phyloP scores from a whole-genome alignment of 2,329 filamentous ascomycete species.

The Lecanoromycetidae sp. region DNA sequence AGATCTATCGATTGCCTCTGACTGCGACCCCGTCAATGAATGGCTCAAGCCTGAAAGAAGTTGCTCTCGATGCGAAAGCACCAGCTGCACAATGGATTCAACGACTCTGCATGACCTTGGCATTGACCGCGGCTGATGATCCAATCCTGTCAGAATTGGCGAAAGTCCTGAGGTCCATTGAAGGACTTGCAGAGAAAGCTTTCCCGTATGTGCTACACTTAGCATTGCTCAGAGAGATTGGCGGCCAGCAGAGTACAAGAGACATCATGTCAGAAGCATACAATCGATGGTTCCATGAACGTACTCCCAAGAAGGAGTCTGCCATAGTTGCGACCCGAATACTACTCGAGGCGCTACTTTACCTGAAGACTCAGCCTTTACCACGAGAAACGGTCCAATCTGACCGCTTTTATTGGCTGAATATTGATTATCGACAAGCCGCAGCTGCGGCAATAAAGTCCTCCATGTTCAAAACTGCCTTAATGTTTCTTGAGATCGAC shows the following conservation, averaged over 20 bases:
- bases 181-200: slow-evolving; percentile 57
- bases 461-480: slow-evolving; percentile 73
- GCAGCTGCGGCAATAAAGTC: slow-evolving; percentile 63
- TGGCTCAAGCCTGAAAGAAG: slow-evolving; percentile 8
- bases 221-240: slow-evolving; percentile 57
- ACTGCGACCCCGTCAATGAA: slow-evolving; percentile 21
- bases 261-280: slow-evolving; percentile 53
- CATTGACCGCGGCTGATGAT: slow-evolving; percentile 46
- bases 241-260: slow-evolving; percentile 48
- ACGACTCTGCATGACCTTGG: slow-evolving; percentile 49
- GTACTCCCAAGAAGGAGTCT: slow-evolving; percentile 24
- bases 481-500: slow-evolving; percentile 69
- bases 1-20: slow-evolving; percentile 29
- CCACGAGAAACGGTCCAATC: slow-evolving; percentile 66
- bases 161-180: slow-evolving; percentile 52
- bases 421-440: slow-evolving; percentile 61
- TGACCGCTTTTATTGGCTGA: slow-evolving; percentile 73
- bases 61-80: slow-evolving; percentile 24
- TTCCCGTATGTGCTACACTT: slow-evolving; percentile 81
- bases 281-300: slow-evolving; percentile 48
- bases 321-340: slow-evolving; percentile 55
- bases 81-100: slow-evolving; percentile 47
- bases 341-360: slow-evolving; percentile 68
- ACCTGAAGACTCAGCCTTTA: slow-evolving; percentile 68
- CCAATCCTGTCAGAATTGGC: slow-evolving; percentile 58